Evolutionary conservation across 2,329 filamentous ascomycete genomes (phyloP).

Genomic region (Neonectria punicea): DNA sequence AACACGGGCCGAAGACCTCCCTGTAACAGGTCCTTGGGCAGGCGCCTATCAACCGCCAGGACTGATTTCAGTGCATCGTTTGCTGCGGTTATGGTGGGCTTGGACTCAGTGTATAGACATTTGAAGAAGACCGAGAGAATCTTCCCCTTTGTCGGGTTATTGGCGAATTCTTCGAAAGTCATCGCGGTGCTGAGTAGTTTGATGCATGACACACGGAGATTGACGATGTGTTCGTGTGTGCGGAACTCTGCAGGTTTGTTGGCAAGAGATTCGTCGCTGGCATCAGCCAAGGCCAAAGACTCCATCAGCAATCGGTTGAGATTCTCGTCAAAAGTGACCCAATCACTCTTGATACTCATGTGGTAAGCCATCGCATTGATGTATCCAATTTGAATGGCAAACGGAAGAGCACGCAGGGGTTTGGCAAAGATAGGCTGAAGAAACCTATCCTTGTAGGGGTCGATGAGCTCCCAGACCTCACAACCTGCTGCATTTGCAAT

Average conservation of each 20-base stretch:
- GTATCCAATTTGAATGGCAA: slow-evolving; percentile 95
- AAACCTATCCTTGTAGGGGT: slow-evolving; percentile 89
- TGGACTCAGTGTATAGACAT: slow-evolving; percentile 91
- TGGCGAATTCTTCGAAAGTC: slow-evolving; percentile 90
- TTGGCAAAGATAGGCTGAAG: slow-evolving; percentile 96
- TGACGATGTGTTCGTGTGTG: slow-evolving; percentile 94
- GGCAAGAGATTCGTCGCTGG: slow-evolving; percentile 90
- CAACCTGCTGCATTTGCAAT: slow-evolving; percentile 82
- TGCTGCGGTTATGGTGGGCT: slow-evolving; percentile 91
- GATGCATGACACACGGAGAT: slow-evolving; percentile 91
- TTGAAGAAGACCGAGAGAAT: slow-evolving; percentile 99
- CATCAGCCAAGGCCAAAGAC: slow-evolving; percentile 91
- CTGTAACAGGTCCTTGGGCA: slow-evolving; percentile 95
- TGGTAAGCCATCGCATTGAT: slow-evolving; percentile 98
- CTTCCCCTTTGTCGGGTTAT: slow-evolving; percentile 70
- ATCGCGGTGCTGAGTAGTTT: slow-evolving; percentile 93
- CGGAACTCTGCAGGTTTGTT: slow-evolving; percentile 94
- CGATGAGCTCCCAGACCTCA: slow-evolving; percentile 87
- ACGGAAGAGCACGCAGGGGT: slow-evolving; percentile 89
- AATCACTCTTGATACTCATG: slow-evolving; percentile 86
- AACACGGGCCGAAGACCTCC: slow-evolving; percentile 94
- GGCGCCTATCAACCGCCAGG: slow-evolving; percentile 85
- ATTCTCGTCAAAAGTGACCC: slow-evolving; percentile 91
- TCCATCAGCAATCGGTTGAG: slow-evolving; percentile 92
- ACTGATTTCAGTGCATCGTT: slow-evolving; percentile 91